Evolutionary conservation across 2,329 filamentous ascomycete species (phyloP).

Genomic region (Harringtonia aguacate): DNA sequence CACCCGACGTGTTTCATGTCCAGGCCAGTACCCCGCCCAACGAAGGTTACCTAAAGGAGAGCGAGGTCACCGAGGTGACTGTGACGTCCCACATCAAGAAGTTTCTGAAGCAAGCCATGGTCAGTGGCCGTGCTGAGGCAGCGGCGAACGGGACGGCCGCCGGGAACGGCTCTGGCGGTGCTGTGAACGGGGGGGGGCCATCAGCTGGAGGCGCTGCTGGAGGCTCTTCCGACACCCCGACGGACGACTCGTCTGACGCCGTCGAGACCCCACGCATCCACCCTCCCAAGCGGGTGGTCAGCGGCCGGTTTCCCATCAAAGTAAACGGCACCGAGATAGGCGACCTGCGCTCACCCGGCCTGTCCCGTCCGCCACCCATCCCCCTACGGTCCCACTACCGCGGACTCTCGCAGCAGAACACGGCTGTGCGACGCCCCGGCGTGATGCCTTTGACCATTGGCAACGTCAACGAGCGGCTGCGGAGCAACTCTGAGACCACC

Average conservation of each 20-base stretch:
- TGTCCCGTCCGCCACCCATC: slow-evolving; percentile 61
- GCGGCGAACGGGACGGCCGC: not conserved
- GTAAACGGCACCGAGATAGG: slow-evolving; percentile 63
- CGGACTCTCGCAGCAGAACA: slow-evolving; percentile 58
- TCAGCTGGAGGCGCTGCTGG: not conserved
- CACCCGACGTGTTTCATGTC: slow-evolving; percentile 55
- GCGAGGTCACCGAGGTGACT: slow-evolving; percentile 50
- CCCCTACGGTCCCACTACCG: slow-evolving; percentile 74
- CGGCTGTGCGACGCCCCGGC: slow-evolving; percentile 54
- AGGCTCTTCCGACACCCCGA: slow-evolving; percentile 34
- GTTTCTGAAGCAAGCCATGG: slow-evolving; percentile 42
- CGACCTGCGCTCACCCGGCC: slow-evolving; percentile 57
- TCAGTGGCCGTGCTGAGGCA: slow-evolving; percentile 31
- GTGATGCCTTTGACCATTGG: slow-evolving; percentile 62
- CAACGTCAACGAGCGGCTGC: slow-evolving; percentile 55
- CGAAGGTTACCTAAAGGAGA: slow-evolving; percentile 46
- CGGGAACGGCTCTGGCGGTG: not conserved
- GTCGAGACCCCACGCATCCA: slow-evolving; percentile 67
- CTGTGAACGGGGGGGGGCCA: not conserved
- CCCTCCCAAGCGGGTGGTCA: slow-evolving; percentile 46
- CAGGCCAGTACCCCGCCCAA: slow-evolving; percentile 44
- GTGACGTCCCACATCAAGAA: slow-evolving; percentile 52
- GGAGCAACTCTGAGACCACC: slow-evolving; percentile 55
- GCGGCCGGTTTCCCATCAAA: slow-evolving; percentile 57
- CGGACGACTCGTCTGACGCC: slow-evolving; percentile 59